phyloP scores from a whole-genome alignment of 164 flowering plant genomes.

The Stephania cephalantha region DNA sequence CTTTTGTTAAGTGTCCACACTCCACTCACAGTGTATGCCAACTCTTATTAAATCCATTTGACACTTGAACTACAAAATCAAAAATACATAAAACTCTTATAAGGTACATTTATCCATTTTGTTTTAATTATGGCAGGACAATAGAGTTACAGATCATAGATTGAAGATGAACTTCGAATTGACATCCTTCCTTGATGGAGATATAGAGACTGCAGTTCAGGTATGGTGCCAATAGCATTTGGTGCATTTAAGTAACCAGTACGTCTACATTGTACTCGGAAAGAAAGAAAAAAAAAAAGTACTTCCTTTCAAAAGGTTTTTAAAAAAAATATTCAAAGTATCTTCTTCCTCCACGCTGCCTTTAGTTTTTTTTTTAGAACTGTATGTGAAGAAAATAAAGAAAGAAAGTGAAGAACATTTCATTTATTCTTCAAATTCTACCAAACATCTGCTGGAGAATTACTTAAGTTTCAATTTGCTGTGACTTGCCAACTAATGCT shows the following conservation, averaged over 20 bases:
- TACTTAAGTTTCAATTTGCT: too few relatives aligned
- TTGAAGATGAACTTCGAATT: conserved; percentile 93
- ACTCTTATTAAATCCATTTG: too few relatives aligned
- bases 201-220: conserved; percentile 65
- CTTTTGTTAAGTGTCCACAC: not conserved
- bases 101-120: not conserved
- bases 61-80: too few relatives aligned
- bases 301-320: not conserved
- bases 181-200: conserved; percentile 81
- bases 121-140: conserved; percentile 54
- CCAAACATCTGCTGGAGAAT: too few relatives aligned
- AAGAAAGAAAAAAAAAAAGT: not conserved
- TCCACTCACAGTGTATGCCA: too few relatives aligned
- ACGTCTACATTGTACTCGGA: not conserved
- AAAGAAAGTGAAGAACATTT: too few relatives aligned
- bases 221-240: conserved; percentile 8
- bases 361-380: too few relatives aligned
- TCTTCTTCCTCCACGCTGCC: not conserved
- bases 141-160: conserved; percentile 92
- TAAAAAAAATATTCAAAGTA: too few relatives aligned
- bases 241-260: not conserved
- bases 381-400: too few relatives aligned
- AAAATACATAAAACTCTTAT: too few relatives aligned
- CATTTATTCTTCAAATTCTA: too few relatives aligned
- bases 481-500: too few relatives aligned